Evolutionary conservation across 495 filamentous ascomycete species (phyloP), one percentile per base, ranked within the genome.

Genomic region (Bacidia gigantensis): DNA sequence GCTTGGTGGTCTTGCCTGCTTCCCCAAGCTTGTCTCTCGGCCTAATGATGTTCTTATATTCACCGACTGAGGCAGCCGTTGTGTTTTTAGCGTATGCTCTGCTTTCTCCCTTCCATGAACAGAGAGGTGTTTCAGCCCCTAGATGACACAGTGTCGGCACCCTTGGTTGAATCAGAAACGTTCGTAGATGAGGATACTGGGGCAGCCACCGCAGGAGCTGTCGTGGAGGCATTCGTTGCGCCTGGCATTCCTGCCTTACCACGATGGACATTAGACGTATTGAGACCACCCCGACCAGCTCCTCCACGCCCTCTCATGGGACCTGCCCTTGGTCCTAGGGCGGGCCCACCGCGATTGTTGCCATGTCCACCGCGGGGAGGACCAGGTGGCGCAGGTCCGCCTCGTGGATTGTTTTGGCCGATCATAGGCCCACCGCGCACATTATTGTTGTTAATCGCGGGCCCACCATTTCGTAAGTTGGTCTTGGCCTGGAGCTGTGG

Each of bases 231-330:
- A 41, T 46, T 44, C 11, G 49, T 17, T 9, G 17, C 5, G 17
- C 41, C 41, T 14, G 45, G 21, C 11, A n/a, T 29, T 21, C 35
- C 25, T 1, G 40, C 51, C 21, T 51, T 60, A 14, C 32, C 12
- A 26, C 50, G 46, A 17, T 38, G 26, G 2, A 48, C 20, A 24
- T 54, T 24, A 14, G 29, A 14, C 29, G 14, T 35, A 9, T 38
- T 20, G 22, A 1, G 24, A 23, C 3, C 49, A 47, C 56, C 56
- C 47, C 57, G 50, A 3, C 50, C 54, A 20, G 53, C 49, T 22
- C 56, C 56, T 21, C 59, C 59, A 53, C 59, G 44, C 18, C 59
- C 56, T 24, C 59, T 56, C 41, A 58, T 52, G n/a, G 41, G 24
- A 3, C 52, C 56, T 50, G 56, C 59, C 45, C 59, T 52, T 50